A percentile compares a stretch with the other conserved stretches of the same genome.
Evolutionary conservation across 2,329 filamentous ascomycete species (phyloP).

Genomic region (Cryphonectria carpinicola): DNA sequence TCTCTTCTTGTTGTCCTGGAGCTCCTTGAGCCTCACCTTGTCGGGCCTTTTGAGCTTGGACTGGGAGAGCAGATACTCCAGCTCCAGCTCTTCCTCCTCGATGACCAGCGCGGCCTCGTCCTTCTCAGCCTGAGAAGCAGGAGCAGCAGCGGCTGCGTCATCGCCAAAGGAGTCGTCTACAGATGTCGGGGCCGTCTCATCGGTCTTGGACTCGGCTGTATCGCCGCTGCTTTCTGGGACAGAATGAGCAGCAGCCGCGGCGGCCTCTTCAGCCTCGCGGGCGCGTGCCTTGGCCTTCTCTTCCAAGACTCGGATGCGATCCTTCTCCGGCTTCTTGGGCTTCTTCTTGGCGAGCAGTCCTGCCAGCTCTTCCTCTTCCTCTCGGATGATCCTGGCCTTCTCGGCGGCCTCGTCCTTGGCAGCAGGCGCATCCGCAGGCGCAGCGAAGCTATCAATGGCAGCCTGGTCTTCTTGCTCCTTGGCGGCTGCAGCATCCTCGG

Average conservation of each 20-base stretch:
- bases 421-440: background rate
- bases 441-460: background rate
- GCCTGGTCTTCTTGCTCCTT: constrained; percentile 10
- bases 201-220: constrained; percentile 15
- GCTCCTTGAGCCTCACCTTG: constrained; percentile 23
- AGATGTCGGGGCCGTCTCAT: constrained; percentile 21
- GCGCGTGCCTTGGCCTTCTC: constrained; percentile 21
- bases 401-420: constrained; percentile 24
- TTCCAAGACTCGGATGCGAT: constrained; percentile 17
- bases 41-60: constrained; percentile 21
- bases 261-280: constrained; percentile 23
- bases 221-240: constrained; percentile 1
- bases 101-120: constrained; percentile 20
- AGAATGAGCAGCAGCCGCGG: constrained; percentile 9
- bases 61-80: constrained; percentile 23
- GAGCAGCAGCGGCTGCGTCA: background rate
- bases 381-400: constrained; percentile 18
- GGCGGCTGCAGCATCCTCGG: constrained; percentile 9
- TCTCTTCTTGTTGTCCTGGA: constrained; percentile 21
- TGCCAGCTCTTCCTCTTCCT: constrained; percentile 27
- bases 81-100: constrained; percentile 24
- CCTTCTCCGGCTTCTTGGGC: constrained; percentile 21
- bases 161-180: constrained; percentile 14
- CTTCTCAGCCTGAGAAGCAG: constrained; percentile 13
- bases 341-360: constrained; percentile 18